Conservation (phyloP, 352 stramenopile genomes). For the Phytophthora constricta region DNA sequence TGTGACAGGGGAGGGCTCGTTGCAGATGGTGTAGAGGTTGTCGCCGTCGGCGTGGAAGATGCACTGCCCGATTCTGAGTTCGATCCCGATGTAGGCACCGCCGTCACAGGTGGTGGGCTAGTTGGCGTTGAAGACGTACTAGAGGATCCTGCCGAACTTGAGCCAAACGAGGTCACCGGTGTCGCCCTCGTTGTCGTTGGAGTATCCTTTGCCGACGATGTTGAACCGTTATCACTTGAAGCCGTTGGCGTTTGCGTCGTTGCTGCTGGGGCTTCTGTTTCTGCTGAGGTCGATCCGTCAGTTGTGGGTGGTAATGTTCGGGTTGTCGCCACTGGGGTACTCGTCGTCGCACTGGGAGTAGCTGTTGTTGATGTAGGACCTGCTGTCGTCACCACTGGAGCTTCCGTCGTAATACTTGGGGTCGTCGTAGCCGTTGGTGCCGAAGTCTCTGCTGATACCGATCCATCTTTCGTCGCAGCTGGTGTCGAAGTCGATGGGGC, state of each 20-base stretch:
- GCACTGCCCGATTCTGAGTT: conserved; percentile 13
- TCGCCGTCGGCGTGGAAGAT: conserved; percentile 4
- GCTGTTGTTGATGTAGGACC: neutral
- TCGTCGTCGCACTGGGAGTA: neutral
- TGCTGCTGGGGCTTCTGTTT: conserved; percentile 1
- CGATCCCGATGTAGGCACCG: conserved; percentile 9
- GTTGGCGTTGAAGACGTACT: conserved; percentile 8
- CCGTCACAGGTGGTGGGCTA: conserved; percentile 21
- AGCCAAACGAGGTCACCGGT: neutral
- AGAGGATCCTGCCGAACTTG: conserved; percentile 11
- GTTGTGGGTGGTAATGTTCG: neutral
- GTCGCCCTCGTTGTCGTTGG: neutral
- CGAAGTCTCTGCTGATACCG: neutral
- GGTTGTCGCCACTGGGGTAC: neutral
- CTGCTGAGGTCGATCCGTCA: too few relatives aligned
- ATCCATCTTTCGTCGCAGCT: neutral
- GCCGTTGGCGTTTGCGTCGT: conserved; percentile 1
- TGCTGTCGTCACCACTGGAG: conserved; percentile 3
- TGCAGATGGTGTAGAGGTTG: conserved; percentile 16
- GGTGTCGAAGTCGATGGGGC: neutral
- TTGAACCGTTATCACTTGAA: neutral
- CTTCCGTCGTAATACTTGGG: neutral
- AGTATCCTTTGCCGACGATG: too few relatives aligned
- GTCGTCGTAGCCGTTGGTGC: neutral
- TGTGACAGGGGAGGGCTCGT: conserved; percentile 32